A percentile compares a stretch with the other conserved stretches of the same genome.
Conservation (phyloP, 345 rosid species). For the Dimocarpus longan region DNA sequence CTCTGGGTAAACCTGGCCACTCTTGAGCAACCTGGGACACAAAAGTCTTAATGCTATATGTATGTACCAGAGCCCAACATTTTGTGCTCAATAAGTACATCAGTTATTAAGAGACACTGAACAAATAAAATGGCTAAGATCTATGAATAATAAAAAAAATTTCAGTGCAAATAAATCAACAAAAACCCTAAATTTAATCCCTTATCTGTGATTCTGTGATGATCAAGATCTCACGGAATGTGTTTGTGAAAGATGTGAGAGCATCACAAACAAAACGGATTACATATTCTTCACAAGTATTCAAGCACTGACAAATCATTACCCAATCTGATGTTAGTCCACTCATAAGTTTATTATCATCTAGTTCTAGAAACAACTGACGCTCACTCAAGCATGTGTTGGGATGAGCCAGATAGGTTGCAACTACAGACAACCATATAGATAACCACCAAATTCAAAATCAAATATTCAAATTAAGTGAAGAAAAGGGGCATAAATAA, state of each 20-base stretch:
- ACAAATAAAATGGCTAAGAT: neutral
- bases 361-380: neutral
- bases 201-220: neutral
- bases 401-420: neutral
- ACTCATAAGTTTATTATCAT: neutral
- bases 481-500: neutral
- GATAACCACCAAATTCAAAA: neutral
- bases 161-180: neutral
- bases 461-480: neutral
- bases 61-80: neutral
- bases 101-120: neutral
- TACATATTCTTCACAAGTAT: neutral
- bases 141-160: neutral
- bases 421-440: neutral
- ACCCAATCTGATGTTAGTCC: neutral
- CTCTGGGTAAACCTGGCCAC: constrained; percentile 95
- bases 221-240: neutral
- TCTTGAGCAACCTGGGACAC: constrained; percentile 61
- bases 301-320: neutral
- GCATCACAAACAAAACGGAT: neutral
- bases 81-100: neutral
- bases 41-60: constrained; percentile 7
- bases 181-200: neutral
- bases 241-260: neutral
- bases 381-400: neutral